A percentile compares a stretch with the other conserved stretches of the same genome.
phyloP scores from a whole-genome alignment of 108 stramenopile species.

The Parmales sp. region DNA sequence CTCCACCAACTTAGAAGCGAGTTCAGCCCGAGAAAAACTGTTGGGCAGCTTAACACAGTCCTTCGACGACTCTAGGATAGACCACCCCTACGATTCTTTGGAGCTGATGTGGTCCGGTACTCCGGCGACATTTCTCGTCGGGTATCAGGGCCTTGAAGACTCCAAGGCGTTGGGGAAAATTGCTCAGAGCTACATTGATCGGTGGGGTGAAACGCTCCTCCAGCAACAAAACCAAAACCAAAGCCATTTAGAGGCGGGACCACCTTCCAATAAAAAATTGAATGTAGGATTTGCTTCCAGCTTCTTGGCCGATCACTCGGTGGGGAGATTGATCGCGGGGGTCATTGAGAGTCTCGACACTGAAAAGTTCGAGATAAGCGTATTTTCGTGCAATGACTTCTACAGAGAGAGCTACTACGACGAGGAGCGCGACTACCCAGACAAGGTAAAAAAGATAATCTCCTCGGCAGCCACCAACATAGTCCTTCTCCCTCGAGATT shows the following conservation, averaged over 20 bases:
- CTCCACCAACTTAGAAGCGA: too few relatives aligned
- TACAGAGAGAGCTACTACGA: conserved; percentile 9
- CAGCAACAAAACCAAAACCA: too few relatives aligned
- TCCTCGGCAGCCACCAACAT: background rate
- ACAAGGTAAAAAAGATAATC: background rate
- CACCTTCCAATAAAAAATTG: too few relatives aligned
- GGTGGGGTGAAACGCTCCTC: background rate
- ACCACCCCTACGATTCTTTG: too few relatives aligned
- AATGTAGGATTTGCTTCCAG: background rate
- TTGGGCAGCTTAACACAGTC: too few relatives aligned
- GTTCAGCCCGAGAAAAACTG: too few relatives aligned
- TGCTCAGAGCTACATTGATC: background rate
- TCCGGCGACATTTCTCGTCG: background rate
- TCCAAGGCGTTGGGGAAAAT: background rate
- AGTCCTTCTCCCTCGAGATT: background rate
- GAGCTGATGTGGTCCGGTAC: background rate
- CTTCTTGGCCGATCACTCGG: conserved; percentile 16
- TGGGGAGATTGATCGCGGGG: conserved; percentile 27
- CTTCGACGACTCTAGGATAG: too few relatives aligned
- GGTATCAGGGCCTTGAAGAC: background rate
- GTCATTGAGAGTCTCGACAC: conserved; percentile 21
- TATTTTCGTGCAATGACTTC: conserved; percentile 1
- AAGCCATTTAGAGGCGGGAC: too few relatives aligned
- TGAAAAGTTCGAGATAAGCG: conserved; percentile 17
- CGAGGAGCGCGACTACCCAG: conserved; percentile 2